A percentile compares a stretch with the other conserved stretches of the same genome.
Evolutionary conservation across 495 filamentous ascomycete species (phyloP).

Genomic region (Lichina pygmaea): DNA sequence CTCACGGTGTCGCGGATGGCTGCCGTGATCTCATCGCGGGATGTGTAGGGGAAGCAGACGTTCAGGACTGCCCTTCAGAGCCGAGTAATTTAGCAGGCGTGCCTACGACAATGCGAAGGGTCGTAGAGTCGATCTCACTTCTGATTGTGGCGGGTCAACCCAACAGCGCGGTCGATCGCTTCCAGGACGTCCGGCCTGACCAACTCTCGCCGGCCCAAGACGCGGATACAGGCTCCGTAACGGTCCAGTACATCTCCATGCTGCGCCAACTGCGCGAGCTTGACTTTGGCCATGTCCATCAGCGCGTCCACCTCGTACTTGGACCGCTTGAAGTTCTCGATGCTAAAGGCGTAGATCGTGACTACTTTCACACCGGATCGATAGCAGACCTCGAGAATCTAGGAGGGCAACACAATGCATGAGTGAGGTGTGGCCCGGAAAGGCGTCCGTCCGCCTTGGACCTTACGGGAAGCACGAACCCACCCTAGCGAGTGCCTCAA

Average conservation of each 20-base stretch:
- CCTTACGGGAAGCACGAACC: no score
- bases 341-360: constrained; percentile 92
- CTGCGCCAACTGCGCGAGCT: constrained; percentile 68
- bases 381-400: constrained; percentile 95
- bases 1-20: constrained; percentile 66
- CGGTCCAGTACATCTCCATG: constrained; percentile 82
- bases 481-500: constrained; percentile 74
- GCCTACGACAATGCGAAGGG: neutral
- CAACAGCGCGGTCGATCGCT: constrained; percentile 56
- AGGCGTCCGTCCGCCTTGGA: no score
- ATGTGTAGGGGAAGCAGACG: constrained; percentile 93
- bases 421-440: constrained; percentile 1
- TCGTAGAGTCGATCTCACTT: constrained; percentile 18
- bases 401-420: neutral
- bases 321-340: constrained; percentile 97
- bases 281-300: constrained; percentile 94
- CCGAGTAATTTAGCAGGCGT: neutral
- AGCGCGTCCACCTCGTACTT: constrained; percentile 91
- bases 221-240: constrained; percentile 65
- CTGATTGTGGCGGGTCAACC: constrained; percentile 60
- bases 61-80: constrained; percentile 54
- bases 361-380: constrained; percentile 85
- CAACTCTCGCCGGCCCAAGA: constrained; percentile 58
- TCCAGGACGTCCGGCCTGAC: constrained; percentile 67
- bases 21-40: constrained; percentile 83